Base-by-base conservation (phyloP, 495 filamentous ascomycete genomes). In the Cudoniella acicularis region DNA sequence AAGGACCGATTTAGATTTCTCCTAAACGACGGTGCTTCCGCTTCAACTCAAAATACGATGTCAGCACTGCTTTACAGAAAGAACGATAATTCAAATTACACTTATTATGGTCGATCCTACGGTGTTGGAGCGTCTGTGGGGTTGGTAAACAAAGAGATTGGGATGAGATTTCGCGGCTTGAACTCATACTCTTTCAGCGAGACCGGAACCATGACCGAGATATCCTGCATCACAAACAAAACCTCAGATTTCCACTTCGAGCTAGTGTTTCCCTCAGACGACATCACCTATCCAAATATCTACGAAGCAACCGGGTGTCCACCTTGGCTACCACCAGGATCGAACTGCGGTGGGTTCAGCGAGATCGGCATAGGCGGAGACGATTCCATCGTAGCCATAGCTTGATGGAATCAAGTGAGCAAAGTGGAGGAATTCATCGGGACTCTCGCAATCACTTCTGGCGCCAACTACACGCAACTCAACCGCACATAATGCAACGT, bases 41-140 rank as follows among this genome's bases (percentile, higher is more conserved):
- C 43, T 16, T 46, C 43, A 4, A 17, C 43, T 9, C 43, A n/a
- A 6, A n/a, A n/a, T n/a, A 21, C 43, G n/a, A 21, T n/a, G 43
- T n/a, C 6, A 16, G 8, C 43, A 16, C 43, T n/a, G 43, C 43
- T 46, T 8, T 46, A 36, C 18, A 21, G 6, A n/a, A 46, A 46
- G 17, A 46, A 21, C 10, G 73, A 74, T 61, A 70, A 75, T 25
- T 70, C 72, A 0, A 61, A 66, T 25, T 75, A 64, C 62, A 65
- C 49, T 13, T 73, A 72, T 46, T 45, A 56, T 8, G 69, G 69
- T 8, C 66, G 73, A 0, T 73, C 69, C 2, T 73, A 72, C 43
- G 70, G 73, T 22, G 70, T 65, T 10, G 72, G 73, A 4, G 60
- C 67, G 18, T 58, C 70, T 26, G 64, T 66, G 3, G 73, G 72